These are phyloP conservation scores for Conoideocrella luteorostrata DNA, from an alignment of 2,329 filamentous ascomycete species.

Conservation along the genomic window DNA sequence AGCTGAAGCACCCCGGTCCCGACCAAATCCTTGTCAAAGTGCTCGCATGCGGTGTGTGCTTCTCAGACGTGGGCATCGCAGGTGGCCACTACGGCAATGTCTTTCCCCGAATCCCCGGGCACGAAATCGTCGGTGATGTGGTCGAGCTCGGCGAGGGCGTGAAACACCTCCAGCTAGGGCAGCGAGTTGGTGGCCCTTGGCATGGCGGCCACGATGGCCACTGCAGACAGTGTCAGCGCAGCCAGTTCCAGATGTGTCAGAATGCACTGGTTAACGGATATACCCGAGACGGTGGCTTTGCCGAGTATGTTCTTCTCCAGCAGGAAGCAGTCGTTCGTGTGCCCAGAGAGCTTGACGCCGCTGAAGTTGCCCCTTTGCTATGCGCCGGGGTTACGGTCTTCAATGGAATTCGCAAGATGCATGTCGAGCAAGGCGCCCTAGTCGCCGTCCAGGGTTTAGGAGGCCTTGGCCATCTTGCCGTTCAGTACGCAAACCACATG, in stretches of 20 bases:
- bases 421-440: slow-evolving; percentile 43
- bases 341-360: slow-evolving; percentile 44
- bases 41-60: slow-evolving; percentile 66
- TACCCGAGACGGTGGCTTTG: slow-evolving; percentile 59
- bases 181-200: slow-evolving; percentile 51
- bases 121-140: slow-evolving; percentile 63
- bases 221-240: slow-evolving; percentile 58
- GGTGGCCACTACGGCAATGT: slow-evolving; percentile 45
- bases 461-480: slow-evolving; percentile 69
- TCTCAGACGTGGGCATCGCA: slow-evolving; percentile 48
- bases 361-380: slow-evolving; percentile 51
- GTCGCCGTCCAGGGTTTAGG: slow-evolving; percentile 64
- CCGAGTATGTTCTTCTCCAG: slow-evolving; percentile 55
- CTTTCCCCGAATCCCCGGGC: slow-evolving; percentile 60
- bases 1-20: slow-evolving; percentile 47
- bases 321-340: slow-evolving; percentile 54
- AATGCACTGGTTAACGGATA: slow-evolving; percentile 59
- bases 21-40: slow-evolving; percentile 65
- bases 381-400: slow-evolving; percentile 62
- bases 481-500: slow-evolving; percentile 71
- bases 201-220: slow-evolving; percentile 49
- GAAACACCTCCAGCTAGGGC: slow-evolving; percentile 52
- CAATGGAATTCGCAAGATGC: slow-evolving; percentile 50
- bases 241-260: slow-evolving; percentile 63
- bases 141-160: slow-evolving; percentile 51